Base-by-base conservation (phyloP, 495 filamentous ascomycete genomes). In the Tuber magnatum region DNA sequence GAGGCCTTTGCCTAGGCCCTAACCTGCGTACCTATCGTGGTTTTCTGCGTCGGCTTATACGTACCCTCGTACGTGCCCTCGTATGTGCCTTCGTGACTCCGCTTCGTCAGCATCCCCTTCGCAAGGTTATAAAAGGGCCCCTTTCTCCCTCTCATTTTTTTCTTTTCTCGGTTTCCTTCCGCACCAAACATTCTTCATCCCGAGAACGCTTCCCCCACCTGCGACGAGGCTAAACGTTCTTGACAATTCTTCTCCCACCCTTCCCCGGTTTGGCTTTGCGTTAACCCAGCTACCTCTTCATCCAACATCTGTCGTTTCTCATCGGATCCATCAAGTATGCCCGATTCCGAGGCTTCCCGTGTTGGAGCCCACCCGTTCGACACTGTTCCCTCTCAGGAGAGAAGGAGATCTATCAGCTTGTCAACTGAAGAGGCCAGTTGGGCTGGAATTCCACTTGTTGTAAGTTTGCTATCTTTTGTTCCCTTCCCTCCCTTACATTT, bases 401-500 rank as follows among this genome's bases (percentile, higher is more conserved):
- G 78, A 14, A 77, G 80, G 46, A 78, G 81, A 22, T 80, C 77
- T 1, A 75, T 82, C 22, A 73, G 71, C 22, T 28, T 61, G 20
- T 28, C 61, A 0, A 68, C 76, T 2, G 70, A 75, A n/a, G 71
- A 69, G 22, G 51, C 72, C 3, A 69, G 69, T 24, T 82, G 81
- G 81, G 78, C 80, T n/a, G 81, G 81, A 14, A 78, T 82, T 16
- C 4, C 80, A 3, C 35, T 82, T 22, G 44, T 71, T 0, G 81
- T 82, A 76, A 41, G 71, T 71, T 44, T 22, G 22, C 10, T 40
- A 35, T 18, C 68, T 39, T 10, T 38, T 9, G 70, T 46, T 16
- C 24, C 10, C 12, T 35, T 65, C 4, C 10, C 5, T 16, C 3
- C 18, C 18, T 28, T n/a, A n/a, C n/a, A n/a, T n/a, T 65, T 35